Base-by-base conservation (phyloP, 352 stramenopile genomes). In the Phytopythium montanum region DNA sequence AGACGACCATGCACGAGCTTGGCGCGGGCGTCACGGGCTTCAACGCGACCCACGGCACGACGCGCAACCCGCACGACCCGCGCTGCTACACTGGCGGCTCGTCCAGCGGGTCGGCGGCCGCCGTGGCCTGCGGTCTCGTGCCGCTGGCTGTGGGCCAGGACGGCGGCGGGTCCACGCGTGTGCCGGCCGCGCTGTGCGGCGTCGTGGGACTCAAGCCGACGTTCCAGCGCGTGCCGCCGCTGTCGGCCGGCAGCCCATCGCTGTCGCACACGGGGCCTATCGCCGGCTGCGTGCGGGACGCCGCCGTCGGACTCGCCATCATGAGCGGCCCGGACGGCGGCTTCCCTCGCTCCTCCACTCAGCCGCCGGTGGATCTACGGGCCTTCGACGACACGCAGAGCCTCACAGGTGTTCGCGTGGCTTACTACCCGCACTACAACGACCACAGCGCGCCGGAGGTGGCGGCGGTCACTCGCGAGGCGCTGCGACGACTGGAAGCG, bases 1-100 rank as follows among this genome's bases (percentile, higher is more conserved):
- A 81, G 33, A 96, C 88, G 46, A 95, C 95, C 67, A 95, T 96
- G 85, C 81, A 95, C 68, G 90, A 97, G 61, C 70, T 94, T 49
- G 91, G 91, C 10, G 76, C 65, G 2, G 76, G 82, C 34, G 70
- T 88, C 56, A 90, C 79, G 46, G 85, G 82, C 18, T 90, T 88
- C 69, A 94, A 92, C 64, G 81, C 85, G 65, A 66, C 79, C 38
- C 73, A 85, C 44, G 85, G 85, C 33, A 90, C 76, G 4, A 66
- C 81, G 12, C 79, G 73, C 33, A 98, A 97, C 57, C 88, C 94
- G 33, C 90, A 97, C 64, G 88, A 96, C 62, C 69, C 73, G 0
- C 71, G 80, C 33, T 80, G 90, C 60, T 97, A 96, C 69, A 82
- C 85, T 29, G 94, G 92, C 59, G 94, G 94, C 25, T 97, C 87